A percentile compares a stretch with the other conserved stretches of the same genome.
Conservation (phyloP, 768 basidiomycete genomes). For the Russula virescens region DNA sequence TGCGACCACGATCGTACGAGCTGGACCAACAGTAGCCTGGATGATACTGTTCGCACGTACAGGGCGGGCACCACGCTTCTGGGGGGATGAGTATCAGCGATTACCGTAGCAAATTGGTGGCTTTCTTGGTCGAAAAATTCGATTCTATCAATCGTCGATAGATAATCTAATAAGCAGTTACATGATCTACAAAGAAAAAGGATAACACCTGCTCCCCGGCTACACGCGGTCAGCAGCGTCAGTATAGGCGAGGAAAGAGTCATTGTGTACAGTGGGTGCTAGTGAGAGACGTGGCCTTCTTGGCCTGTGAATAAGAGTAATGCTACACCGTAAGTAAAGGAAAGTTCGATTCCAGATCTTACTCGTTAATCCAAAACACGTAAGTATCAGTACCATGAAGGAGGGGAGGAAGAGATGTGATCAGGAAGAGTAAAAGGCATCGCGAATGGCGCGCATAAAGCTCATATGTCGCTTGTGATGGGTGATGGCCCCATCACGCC, state of each 20-base stretch:
- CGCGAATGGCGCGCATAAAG: slow-evolving; percentile 13
- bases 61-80: too few species aligned
- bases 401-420: too few species aligned
- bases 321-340: slow-evolving; percentile 1
- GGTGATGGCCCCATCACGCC: neutral
- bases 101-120: too few species aligned
- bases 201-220: neutral
- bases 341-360: neutral
- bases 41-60: too few species aligned
- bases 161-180: slow-evolving; percentile 4
- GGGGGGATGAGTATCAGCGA: too few species aligned
- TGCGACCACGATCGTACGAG: too few species aligned
- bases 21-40: too few species aligned
- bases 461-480: slow-evolving; percentile 7
- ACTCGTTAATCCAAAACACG: neutral
- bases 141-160: neutral
- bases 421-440: slow-evolving; percentile 8
- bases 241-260: too few species aligned
- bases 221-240: too few species aligned
- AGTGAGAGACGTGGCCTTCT: neutral
- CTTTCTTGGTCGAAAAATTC: too few species aligned
- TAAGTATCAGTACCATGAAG: neutral
- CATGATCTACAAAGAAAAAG: neutral
- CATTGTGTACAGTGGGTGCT: neutral
- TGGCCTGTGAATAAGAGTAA: neutral